Percentiles rank a stretch among this genome's conserved stretches.
These are phyloP conservation scores for Phytophthora pisi DNA, from an alignment of 352 stramenopile species.

Conservation along the genomic window DNA sequence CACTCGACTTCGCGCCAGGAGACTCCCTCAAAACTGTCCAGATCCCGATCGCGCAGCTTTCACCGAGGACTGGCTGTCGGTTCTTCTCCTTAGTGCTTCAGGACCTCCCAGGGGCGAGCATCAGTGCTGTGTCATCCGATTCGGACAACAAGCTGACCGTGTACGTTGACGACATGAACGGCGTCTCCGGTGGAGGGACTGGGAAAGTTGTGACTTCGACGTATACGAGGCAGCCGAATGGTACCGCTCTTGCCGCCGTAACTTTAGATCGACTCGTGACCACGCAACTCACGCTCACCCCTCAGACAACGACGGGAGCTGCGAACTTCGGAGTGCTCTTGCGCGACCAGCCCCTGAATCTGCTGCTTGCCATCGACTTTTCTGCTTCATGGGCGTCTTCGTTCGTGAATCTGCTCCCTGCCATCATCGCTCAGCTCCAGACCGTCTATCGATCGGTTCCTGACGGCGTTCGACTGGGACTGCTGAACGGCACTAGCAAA, in stretches of 20 bases:
- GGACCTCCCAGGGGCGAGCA: conserved; percentile 18
- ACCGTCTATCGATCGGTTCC: conserved; percentile 33
- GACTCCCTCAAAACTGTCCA: conserved; percentile 30
- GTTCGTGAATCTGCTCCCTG: conserved; percentile 43
- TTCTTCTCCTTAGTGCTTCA: conserved; percentile 43
- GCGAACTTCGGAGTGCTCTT: conserved; percentile 26
- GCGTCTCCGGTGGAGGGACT: conserved; percentile 14
- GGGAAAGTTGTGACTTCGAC: conserved; percentile 11
- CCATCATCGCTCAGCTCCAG: conserved; percentile 44
- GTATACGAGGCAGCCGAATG: conserved; percentile 35
- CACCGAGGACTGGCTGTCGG: conserved; percentile 40
- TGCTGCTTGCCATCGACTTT: conserved; percentile 57
- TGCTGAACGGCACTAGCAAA: conserved; percentile 28
- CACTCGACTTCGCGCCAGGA: conserved; percentile 31
- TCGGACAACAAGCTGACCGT: conserved; percentile 41
- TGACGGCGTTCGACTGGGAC: conserved; percentile 34
- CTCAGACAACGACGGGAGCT: conserved; percentile 10
- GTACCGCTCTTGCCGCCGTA: conserved; percentile 19
- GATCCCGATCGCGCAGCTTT: conserved; percentile 34
- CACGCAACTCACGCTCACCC: conserved; percentile 41
- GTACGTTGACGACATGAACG: conserved; percentile 65
- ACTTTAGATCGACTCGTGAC: conserved; percentile 42
- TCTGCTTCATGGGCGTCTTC: conserved; percentile 17
- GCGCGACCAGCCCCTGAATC: conserved; percentile 42
- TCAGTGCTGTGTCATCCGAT: conserved; percentile 36